phyloP scores from a whole-genome alignment of 768 basidiomycete genomes.

The Cystobasidium tubakii region DNA sequence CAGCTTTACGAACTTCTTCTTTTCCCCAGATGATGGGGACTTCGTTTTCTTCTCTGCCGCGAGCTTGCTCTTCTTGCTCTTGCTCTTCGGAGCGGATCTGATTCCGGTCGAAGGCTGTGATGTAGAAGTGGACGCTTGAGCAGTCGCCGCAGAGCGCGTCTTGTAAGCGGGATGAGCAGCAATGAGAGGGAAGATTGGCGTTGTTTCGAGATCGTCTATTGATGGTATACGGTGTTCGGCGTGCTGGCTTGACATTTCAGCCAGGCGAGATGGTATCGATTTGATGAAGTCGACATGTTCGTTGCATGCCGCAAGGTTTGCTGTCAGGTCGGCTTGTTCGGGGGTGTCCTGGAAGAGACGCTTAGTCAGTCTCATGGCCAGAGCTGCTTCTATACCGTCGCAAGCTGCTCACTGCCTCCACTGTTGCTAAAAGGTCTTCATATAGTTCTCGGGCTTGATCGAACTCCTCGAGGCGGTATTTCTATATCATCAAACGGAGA shows the following conservation, averaged over 20 bases:
- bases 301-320: constrained; percentile 48
- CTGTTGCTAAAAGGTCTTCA: constrained; percentile 49
- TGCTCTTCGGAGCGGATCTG: constrained; percentile 16
- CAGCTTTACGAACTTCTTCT: constrained; percentile 2
- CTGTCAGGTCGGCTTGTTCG: constrained; percentile 50
- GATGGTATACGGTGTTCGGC: constrained; percentile 43
- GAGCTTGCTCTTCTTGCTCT: not conserved
- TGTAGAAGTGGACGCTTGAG: constrained; percentile 24
- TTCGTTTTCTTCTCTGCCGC: constrained; percentile 13
- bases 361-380: not conserved
- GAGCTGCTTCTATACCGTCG: not conserved
- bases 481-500: constrained; percentile 40
- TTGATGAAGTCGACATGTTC: constrained; percentile 49
- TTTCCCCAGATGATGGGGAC: not conserved
- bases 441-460: constrained; percentile 48
- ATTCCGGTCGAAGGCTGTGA: not conserved
- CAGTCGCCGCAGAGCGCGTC: constrained; percentile 31
- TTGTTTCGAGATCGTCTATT: constrained; percentile 45
- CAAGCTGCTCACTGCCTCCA: constrained; percentile 47
- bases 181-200: constrained; percentile 43
- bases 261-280: constrained; percentile 40
- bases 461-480: constrained; percentile 50
- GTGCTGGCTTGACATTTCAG: constrained; percentile 40
- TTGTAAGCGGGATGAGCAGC: constrained; percentile 37
- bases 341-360: constrained; percentile 48